Base-by-base conservation (phyloP, 805 yeast species). In the Candida stauntonica region DNA sequence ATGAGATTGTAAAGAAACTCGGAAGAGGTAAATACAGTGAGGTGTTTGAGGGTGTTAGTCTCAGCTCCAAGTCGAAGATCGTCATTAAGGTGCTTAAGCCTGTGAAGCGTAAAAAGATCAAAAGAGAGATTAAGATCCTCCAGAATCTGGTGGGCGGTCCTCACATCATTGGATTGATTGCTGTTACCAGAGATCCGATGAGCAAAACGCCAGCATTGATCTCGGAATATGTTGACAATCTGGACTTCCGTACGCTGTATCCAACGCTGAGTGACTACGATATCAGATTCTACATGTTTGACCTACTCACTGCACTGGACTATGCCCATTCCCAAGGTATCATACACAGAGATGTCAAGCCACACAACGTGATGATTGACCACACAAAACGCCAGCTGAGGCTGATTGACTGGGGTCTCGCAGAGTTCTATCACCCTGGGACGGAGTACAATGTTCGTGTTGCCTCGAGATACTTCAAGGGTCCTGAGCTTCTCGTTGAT, bases 11-110 rank as follows among this genome's bases (percentile, higher is more conserved):
- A 28, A 77, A 78, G 45, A 88, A 87, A 60, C 73, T 89, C 35
- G 97, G 97, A 9, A 73, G 96, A 41, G 97, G 97, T 35, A 87
- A 87, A 63, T 89, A 89, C 60, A 84, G 94, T 13, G 97, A 89
- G 64, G 97, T 89, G 33, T 89, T 89, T 55, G 77, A 86, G 48
- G 97, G 96, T 6, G 72, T 84, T 28, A 79, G 84, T 50, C 67
- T 81, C 15, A 58, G 70, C 29, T 73, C 73, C 41, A 77, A 80
- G 38, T 70, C 72, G 38, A 70, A 79, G 38, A 79, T 89, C 51
- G 96, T 89, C 36, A 85, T 89, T 55, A 89, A 89, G 63, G 96
- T 87, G 17, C 72, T 89, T 55, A 89, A 89, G 60, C 97, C 97
- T 2, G 96, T 89, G 23, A 88, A 88, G 64, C 70, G 88, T 60